phyloP scores from a whole-genome alignment of 345 rosid genomes.

The Citrus reticulata region DNA sequence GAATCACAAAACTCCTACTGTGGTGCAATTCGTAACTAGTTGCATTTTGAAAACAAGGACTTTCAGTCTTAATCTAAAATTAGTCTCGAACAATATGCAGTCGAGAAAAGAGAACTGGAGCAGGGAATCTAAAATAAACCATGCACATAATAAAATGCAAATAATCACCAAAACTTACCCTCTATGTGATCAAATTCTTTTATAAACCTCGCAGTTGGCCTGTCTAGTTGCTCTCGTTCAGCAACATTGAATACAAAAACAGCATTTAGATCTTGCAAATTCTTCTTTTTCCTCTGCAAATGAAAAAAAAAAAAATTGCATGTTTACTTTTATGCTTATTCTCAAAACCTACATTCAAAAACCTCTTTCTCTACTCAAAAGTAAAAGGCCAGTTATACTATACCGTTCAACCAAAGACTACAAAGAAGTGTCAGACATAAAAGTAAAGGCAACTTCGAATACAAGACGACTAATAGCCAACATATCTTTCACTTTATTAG shows the following conservation, averaged over 20 bases:
- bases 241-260: conserved; percentile 77
- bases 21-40: too few species aligned
- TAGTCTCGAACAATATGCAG: neutral
- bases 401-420: neutral
- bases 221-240: conserved; percentile 71
- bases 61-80: neutral
- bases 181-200: conserved; percentile 70
- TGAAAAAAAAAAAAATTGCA: conserved; percentile 12
- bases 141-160: neutral
- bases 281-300: conserved; percentile 89
- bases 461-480: neutral
- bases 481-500: neutral
- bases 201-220: conserved; percentile 87
- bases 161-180: conserved; percentile 36
- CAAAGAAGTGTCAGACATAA: neutral
- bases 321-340: neutral
- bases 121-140: neutral
- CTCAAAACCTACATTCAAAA: neutral
- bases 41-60: neutral
- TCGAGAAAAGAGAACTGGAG: neutral
- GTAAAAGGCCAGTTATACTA: neutral
- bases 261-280: conserved; percentile 73
- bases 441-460: neutral
- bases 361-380: neutral
- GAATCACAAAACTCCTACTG: neutral